phyloP scores from a whole-genome alignment of 2,329 filamentous ascomycete species.

The Colletotrichum sp. region DNA sequence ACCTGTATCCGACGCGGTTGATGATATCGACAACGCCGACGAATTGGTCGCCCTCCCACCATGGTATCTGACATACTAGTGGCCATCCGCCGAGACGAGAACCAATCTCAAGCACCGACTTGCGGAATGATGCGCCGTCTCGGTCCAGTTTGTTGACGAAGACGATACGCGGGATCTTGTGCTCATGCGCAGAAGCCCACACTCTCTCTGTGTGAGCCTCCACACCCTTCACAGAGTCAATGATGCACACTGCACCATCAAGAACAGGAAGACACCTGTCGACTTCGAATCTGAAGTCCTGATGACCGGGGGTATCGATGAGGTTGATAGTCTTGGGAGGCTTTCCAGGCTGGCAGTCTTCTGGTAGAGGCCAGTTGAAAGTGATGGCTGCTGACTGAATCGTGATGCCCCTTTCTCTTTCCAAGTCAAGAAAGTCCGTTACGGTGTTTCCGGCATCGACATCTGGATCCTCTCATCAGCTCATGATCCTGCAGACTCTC shows the following conservation, averaged over 20 bases:
- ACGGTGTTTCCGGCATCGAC: slow-evolving; percentile 97
- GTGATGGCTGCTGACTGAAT: slow-evolving; percentile 98
- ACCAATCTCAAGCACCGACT: slow-evolving; percentile 86
- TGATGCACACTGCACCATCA: slow-evolving; percentile 90
- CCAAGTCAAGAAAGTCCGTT: slow-evolving; percentile 94
- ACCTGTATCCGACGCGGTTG: slow-evolving; percentile 75
- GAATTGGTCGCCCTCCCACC: slow-evolving; percentile 85
- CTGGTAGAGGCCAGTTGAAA: slow-evolving; percentile 82
- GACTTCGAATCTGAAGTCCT: slow-evolving; percentile 97
- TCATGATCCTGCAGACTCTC: neutral
- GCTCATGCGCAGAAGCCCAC: slow-evolving; percentile 87
- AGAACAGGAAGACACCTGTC: slow-evolving; percentile 86
- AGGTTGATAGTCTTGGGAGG: slow-evolving; percentile 78
- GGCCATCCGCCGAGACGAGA: slow-evolving; percentile 82
- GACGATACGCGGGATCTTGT: slow-evolving; percentile 80
- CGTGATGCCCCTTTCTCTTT: slow-evolving; percentile 91
- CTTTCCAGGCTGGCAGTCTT: slow-evolving; percentile 42
- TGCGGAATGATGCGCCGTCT: slow-evolving; percentile 79
- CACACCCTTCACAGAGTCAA: slow-evolving; percentile 91
- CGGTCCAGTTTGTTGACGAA: slow-evolving; percentile 83
- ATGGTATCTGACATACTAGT: slow-evolving; percentile 91
- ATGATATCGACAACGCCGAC: slow-evolving; percentile 86
- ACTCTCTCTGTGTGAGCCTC: slow-evolving; percentile 98
- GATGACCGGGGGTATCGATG: slow-evolving; percentile 96
- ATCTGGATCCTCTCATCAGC: slow-evolving; percentile 51